Conservation (phyloP, 2,329 filamentous ascomycete species). For the Coccinonectria pachysandricola region DNA sequence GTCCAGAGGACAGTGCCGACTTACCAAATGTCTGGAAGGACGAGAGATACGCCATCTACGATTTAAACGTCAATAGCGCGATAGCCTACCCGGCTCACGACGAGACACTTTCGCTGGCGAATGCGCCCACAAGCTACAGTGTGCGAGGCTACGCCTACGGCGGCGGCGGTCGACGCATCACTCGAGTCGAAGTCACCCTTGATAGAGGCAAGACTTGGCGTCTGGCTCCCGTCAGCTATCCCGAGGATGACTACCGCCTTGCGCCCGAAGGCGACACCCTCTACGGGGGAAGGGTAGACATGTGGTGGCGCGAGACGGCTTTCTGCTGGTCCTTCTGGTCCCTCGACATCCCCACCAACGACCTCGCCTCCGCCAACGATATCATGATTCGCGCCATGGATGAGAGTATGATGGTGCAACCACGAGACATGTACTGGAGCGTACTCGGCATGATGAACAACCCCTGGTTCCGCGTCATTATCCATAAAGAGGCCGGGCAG, state of each 20-base stretch:
- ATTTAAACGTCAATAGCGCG: slow-evolving; percentile 79
- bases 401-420: slow-evolving; percentile 76
- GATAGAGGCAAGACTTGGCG: slow-evolving; percentile 76
- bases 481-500: slow-evolving; percentile 51
- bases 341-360: slow-evolving; percentile 51
- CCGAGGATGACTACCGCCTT: slow-evolving; percentile 71
- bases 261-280: slow-evolving; percentile 49
- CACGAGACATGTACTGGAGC: slow-evolving; percentile 92
- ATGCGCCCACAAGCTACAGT: slow-evolving; percentile 45
- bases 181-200: slow-evolving; percentile 70
- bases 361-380: slow-evolving; percentile 55
- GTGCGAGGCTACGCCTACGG: slow-evolving; percentile 78
- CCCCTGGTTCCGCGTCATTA: slow-evolving; percentile 77
- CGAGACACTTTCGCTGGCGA: slow-evolving; percentile 47
- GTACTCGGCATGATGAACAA: slow-evolving; percentile 98
- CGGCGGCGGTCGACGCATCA: slow-evolving; percentile 76
- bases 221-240: slow-evolving; percentile 67
- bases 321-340: slow-evolving; percentile 96
- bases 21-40: slow-evolving; percentile 74
- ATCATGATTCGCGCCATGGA: slow-evolving; percentile 84
- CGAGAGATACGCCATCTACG: slow-evolving; percentile 86
- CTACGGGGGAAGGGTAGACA: slow-evolving; percentile 68
- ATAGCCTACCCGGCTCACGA: slow-evolving; percentile 72
- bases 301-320: slow-evolving; percentile 68
- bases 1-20: slow-evolving; percentile 67